Evolutionary conservation across 208 protist species (phyloP).

Genomic region (Wallacemonas sp.): DNA sequence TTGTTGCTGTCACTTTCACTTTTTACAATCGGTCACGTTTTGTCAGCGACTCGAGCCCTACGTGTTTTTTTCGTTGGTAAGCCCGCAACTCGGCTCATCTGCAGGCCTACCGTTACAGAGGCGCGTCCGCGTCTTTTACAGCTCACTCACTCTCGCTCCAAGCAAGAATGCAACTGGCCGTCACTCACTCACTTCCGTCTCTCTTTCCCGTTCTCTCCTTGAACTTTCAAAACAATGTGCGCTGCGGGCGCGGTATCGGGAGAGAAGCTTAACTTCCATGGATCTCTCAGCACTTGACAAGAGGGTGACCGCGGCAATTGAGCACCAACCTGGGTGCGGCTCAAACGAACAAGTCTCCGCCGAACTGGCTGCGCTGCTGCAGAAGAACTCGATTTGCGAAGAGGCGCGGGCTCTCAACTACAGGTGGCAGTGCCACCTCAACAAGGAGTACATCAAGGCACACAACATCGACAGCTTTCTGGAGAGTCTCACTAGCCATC

Average conservation of each 20-base stretch:
- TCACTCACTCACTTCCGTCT: background rate
- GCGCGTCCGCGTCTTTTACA: too few species aligned
- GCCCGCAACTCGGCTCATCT: too few species aligned
- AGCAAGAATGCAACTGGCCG: too few species aligned
- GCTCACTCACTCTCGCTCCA: too few species aligned
- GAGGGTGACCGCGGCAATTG: constrained; percentile 29
- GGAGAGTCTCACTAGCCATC: constrained; percentile 35
- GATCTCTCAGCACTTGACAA: constrained; percentile 12
- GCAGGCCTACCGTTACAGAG: too few species aligned
- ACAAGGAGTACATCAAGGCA: constrained; percentile 42
- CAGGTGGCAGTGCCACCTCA: constrained; percentile 55
- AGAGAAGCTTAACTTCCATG: background rate
- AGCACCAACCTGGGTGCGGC: background rate
- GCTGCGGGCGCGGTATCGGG: too few species aligned
- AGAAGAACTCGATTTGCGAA: constrained; percentile 8
- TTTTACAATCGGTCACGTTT: too few species aligned
- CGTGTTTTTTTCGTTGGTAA: too few species aligned
- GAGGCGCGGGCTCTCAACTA: constrained; percentile 48
- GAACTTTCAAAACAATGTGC: background rate
- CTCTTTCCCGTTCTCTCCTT: background rate
- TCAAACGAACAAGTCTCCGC: constrained; percentile 5
- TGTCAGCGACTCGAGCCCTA: too few species aligned
- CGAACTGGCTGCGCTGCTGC: constrained; percentile 5
- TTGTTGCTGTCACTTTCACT: background rate
- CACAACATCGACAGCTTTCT: constrained; percentile 51